A percentile compares a stretch with the other conserved stretches of the same genome.
Conservation (phyloP, 495 filamentous ascomycete species). For the Neurospora tetraspora region DNA sequence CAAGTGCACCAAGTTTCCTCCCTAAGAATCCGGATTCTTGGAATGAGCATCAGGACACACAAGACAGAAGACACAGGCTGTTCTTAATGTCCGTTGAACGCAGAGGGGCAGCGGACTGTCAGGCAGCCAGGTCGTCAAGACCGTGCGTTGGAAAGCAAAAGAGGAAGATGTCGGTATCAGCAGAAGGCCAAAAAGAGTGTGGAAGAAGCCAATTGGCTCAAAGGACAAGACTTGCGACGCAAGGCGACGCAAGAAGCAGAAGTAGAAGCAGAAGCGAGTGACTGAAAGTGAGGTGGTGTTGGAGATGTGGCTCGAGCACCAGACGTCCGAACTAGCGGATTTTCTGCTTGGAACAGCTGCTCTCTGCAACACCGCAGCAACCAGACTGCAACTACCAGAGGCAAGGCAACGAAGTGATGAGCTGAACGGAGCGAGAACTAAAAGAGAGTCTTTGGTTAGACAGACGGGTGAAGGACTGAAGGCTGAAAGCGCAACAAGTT, state of each 20-base stretch:
- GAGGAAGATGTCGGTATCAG: background rate
- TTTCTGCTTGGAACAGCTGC: background rate
- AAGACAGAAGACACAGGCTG: background rate
- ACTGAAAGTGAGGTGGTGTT: background rate
- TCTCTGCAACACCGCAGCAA: background rate
- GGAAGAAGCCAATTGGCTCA: background rate
- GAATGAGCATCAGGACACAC: background rate
- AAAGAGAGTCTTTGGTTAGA: background rate
- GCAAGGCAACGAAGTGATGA: background rate
- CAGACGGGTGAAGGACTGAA: background rate
- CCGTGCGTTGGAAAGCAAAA: slow-evolving; percentile 4
- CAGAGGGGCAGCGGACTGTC: background rate
- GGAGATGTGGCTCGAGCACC: background rate
- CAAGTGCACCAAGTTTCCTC: background rate
- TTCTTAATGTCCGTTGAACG: background rate
- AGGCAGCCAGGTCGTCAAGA: slow-evolving; percentile 18
- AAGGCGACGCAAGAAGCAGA: background rate
- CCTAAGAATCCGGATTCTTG: background rate
- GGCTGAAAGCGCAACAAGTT: background rate
- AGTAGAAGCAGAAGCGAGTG: background rate
- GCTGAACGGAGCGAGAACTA: background rate
- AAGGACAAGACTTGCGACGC: background rate
- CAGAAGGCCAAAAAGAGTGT: background rate
- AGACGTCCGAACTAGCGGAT: background rate
- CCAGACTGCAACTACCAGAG: background rate